A percentile compares a stretch with the other conserved stretches of the same genome.
Evolutionary conservation across 1,284 basidiomycete genomes (phyloP).

Genomic region (Apiotrichum gamsii): DNA sequence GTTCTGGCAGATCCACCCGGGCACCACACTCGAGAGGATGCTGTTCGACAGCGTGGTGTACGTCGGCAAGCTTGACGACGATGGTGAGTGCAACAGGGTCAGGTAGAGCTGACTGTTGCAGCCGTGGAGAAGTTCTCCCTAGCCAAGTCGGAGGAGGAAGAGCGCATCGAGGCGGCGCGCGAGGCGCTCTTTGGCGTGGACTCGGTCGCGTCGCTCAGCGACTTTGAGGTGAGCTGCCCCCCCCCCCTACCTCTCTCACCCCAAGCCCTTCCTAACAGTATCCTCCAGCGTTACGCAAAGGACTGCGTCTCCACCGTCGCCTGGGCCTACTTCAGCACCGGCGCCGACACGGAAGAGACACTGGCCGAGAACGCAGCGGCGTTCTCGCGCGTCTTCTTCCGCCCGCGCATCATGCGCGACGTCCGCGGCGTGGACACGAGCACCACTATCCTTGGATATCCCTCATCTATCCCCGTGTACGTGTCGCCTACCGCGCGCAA

Average conservation of each 20-base stretch:
- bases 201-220: constrained; percentile 29
- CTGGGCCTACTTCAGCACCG: constrained; percentile 70
- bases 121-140: constrained; percentile 4
- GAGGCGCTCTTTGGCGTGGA: constrained; percentile 28
- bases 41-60: constrained; percentile 9
- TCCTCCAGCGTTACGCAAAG: constrained; percentile 52
- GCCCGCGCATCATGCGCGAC: constrained; percentile 66
- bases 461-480: constrained; percentile 68
- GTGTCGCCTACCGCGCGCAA: constrained; percentile 60
- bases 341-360: constrained; percentile 64
- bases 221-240: constrained; percentile 30
- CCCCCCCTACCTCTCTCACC: background rate
- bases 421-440: constrained; percentile 64
- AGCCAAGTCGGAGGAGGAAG: constrained; percentile 12
- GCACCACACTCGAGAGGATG: constrained; percentile 25
- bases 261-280: background rate
- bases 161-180: constrained; percentile 22
- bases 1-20: constrained; percentile 24
- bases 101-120: background rate
- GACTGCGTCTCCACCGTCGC: constrained; percentile 63
- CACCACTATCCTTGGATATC: constrained; percentile 66
- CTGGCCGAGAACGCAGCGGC: constrained; percentile 60
- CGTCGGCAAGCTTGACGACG: constrained; percentile 23
- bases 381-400: constrained; percentile 72
- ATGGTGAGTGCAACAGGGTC: constrained; percentile 9